Evolutionary conservation across 495 filamentous ascomycete genomes (phyloP), one percentile per base, ranked within the genome.

Genomic region (Tuber microsphaerosporum): DNA sequence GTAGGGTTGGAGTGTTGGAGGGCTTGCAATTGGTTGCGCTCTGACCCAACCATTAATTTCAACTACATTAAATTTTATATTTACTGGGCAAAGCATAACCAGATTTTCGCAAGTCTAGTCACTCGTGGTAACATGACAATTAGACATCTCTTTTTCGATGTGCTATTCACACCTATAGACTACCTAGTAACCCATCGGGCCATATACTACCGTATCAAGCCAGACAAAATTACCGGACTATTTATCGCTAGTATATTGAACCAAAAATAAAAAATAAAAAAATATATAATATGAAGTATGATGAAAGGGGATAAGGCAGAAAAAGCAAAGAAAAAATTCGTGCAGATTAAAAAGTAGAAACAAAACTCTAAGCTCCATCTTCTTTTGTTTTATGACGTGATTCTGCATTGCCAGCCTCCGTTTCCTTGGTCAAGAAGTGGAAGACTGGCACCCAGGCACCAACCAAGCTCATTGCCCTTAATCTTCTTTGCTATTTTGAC

Each of bases 401-500:
- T 84, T 78, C 87, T 89, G 84, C 92, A 94, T 74, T 89, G 87
- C 92, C 92, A 94, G 77, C 81, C 81, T 16, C 92, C 92, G 71
- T 90, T 89, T 70, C 89, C 88, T 83, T 92, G 88, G 77, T 86
- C 90, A 77, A 94, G 85, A 74, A 94, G 86, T 46, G 92, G 92
- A 77, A 94, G 85, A 86, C 91, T 97, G 75, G 95, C 95, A 81
- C 95, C 95, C 84, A 99, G 86, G 86, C 94, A 97, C 95, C 95
- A 99, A 71, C 95, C 95, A 75, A 99, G 85, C 87, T 99, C 96
- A 84, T 97, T 97, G 46, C 90, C 90, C 87, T 94, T 94, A 80
- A 98, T 95, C 88, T 97, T 94, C 92, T 99, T 98, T 43, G 95
- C 95, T 80, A 97, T 96, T 87, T 92, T 93, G 73, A 99, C 94